Evolutionary conservation across 148 eudicot species (phyloP), one percentile per base, ranked within the genome.

Genomic region (Camellia granthamiana): DNA sequence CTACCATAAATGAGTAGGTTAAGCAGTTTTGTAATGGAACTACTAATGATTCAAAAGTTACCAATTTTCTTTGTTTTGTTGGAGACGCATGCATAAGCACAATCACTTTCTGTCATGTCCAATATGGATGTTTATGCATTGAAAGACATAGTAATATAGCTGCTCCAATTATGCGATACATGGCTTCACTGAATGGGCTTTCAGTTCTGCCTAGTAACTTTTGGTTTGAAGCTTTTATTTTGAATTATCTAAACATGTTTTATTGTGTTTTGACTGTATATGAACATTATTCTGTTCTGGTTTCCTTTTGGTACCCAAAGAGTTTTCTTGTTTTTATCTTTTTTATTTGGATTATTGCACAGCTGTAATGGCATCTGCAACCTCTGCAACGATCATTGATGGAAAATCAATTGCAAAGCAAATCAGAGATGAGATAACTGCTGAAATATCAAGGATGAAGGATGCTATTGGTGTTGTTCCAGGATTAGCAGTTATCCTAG

Each of bases 401-500:
- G 98, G 98, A 76, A 92, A 92, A 70, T 52, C 88, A 47, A 86
- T 88, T 81, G 95, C 98, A 67, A 90, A 92, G 80, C 88, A 88
- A 71, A 90, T 96, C 60, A 89, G 92, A 82, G 92, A 92, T 78
- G 97, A 93, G 83, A 86, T 96, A 87, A 86, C 90, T 81, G 82
- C 79, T 7, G 97, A 96, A 81, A 81, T 92, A 81, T 83, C 89
- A 12, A 89, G 87, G 81, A 89, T 96, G 98, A 96, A 93, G 86
- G 92, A 92, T 55, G 87, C 91, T 43, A 83, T 82, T 19, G 95
- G 93, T 75, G 64, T 92, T 79, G 93, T 92, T 82, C 99, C 99
- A 38, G 99, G 99, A 43, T 84, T 96, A 84, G 99, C 98, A 14
- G 99, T 93, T 47, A 88, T 96, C 41, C 92, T 96, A 70, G 97